phyloP scores from a whole-genome alignment of 768 basidiomycete genomes.

The Tylopilus plumbeoviolaceoides region DNA sequence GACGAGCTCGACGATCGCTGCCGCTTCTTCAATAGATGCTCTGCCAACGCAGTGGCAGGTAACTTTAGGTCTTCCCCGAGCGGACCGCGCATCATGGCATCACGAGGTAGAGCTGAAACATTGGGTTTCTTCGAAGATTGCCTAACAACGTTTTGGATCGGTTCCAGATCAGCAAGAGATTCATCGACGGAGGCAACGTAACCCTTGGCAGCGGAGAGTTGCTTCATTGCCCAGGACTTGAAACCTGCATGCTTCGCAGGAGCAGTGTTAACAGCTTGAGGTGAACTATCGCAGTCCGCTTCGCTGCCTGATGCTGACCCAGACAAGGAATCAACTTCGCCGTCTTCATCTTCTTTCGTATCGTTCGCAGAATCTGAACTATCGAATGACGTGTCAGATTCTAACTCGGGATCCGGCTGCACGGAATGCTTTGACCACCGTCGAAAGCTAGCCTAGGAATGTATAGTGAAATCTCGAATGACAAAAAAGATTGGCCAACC shows the following conservation, averaged over 20 bases:
- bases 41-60: conserved; percentile 63
- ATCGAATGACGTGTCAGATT: conserved; percentile 65
- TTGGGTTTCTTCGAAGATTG: conserved; percentile 47
- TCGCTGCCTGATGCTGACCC: conserved; percentile 16
- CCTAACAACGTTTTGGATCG: neutral
- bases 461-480: conserved; percentile 1
- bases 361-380: conserved; percentile 78
- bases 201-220: conserved; percentile 52
- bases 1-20: conserved; percentile 3
- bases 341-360: conserved; percentile 28
- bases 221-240: conserved; percentile 87
- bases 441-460: conserved; percentile 36
- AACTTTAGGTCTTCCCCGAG: conserved; percentile 68
- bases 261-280: conserved; percentile 17
- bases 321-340: conserved; percentile 11
- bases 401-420: conserved; percentile 28
- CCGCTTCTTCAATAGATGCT: conserved; percentile 29
- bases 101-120: conserved; percentile 27
- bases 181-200: conserved; percentile 24
- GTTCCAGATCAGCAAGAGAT: conserved; percentile 15
- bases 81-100: conserved; percentile 66
- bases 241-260: conserved; percentile 51
- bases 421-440: conserved; percentile 45
- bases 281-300: conserved; percentile 16
- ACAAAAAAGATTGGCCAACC: conserved; percentile 34